Conservation (phyloP, 257 asterid species). For the Apocynum venetum region DNA sequence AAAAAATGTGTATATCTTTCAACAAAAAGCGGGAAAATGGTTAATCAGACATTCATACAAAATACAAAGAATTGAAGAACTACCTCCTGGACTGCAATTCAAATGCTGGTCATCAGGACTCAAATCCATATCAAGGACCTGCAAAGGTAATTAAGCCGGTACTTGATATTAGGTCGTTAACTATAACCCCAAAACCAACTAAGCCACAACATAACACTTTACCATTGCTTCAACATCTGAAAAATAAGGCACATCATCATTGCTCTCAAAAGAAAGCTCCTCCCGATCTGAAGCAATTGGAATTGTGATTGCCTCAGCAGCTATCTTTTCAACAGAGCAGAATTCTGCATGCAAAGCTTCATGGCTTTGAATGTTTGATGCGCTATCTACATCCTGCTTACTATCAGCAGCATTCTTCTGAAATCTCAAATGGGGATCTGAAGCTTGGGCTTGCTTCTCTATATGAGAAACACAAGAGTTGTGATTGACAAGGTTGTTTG, state of each 20-base stretch:
- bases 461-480: conserved; percentile 17
- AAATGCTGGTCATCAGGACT: conserved; percentile 50
- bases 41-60: conserved; percentile 10
- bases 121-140: conserved; percentile 87
- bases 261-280: conserved; percentile 45
- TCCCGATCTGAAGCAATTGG: conserved; percentile 39
- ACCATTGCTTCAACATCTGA: conserved; percentile 90
- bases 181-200: conserved; percentile 6
- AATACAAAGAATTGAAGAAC: conserved; percentile 19
- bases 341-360: conserved; percentile 30
- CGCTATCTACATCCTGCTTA: conserved; percentile 22
- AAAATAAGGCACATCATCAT: conserved; percentile 57
- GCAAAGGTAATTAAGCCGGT: conserved; percentile 28
- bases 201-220: conserved; percentile 23
- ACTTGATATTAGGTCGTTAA: conserved; percentile 19
- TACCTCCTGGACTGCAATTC: conserved; percentile 51
- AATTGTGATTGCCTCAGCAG: conserved; percentile 21
- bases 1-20: not conserved
- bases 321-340: conserved; percentile 18
- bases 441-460: conserved; percentile 17
- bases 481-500: conserved; percentile 20
- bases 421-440: conserved; percentile 24
- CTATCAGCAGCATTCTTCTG: conserved; percentile 26
- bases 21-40: conserved; percentile 3
- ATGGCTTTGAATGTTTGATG: conserved; percentile 21